Evolutionary conservation across 2,329 filamentous ascomycete genomes (phyloP).

Genomic region (Colletotrichum orchidophilum): DNA sequence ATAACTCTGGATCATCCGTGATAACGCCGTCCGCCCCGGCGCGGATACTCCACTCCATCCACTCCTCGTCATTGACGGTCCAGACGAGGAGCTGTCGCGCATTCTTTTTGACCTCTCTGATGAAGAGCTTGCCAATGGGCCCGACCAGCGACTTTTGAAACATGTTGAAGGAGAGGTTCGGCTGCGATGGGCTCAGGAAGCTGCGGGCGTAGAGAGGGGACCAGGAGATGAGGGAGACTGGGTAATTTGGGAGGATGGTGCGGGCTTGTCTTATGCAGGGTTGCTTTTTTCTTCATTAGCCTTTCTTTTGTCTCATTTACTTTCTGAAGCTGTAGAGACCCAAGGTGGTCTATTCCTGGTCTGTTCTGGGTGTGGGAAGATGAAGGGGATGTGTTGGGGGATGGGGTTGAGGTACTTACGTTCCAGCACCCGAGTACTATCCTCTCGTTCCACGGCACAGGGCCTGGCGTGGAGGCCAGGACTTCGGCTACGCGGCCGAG

Average conservation of each 20-base stretch:
- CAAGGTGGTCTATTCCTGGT: too few species aligned
- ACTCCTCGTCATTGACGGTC: slow-evolving; percentile 83
- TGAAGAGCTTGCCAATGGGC: slow-evolving; percentile 72
- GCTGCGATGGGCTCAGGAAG: slow-evolving; percentile 66
- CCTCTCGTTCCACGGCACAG: slow-evolving; percentile 74
- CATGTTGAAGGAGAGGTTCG: slow-evolving; percentile 82
- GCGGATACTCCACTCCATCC: slow-evolving; percentile 84
- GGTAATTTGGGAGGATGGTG: slow-evolving; percentile 69
- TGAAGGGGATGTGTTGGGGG: neutral
- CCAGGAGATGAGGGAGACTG: slow-evolving; percentile 74
- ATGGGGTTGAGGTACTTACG: slow-evolving; percentile 49
- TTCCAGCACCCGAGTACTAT: slow-evolving; percentile 87
- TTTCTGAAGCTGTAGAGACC: too few species aligned
- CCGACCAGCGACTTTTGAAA: slow-evolving; percentile 74
- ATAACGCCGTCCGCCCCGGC: slow-evolving; percentile 79
- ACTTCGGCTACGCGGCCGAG: slow-evolving; percentile 74
- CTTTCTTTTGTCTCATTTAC: slow-evolving; percentile 1
- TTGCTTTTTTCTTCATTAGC: slow-evolving; percentile 13
- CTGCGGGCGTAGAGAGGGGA: slow-evolving; percentile 74
- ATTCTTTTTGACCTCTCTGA: slow-evolving; percentile 61
- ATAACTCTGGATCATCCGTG: slow-evolving; percentile 82
- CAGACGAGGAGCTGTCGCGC: slow-evolving; percentile 75
- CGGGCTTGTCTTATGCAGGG: slow-evolving; percentile 74
- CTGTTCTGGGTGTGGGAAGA: too few species aligned
- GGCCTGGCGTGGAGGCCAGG: slow-evolving; percentile 61